These are phyloP conservation scores for Posidonia oceanica DNA, from an alignment of 116 monocot genomes.

Conservation along the genomic window DNA sequence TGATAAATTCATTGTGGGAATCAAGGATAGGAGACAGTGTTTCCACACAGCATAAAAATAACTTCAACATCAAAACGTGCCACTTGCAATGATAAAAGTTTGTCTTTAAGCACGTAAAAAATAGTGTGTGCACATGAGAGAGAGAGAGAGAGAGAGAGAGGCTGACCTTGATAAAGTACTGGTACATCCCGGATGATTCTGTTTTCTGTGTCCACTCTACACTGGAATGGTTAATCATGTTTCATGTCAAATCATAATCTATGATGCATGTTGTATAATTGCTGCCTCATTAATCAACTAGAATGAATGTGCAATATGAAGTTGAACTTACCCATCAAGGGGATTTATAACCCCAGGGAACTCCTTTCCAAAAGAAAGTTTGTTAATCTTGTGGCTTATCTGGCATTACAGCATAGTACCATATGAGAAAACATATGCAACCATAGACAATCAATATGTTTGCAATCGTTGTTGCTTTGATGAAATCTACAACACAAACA, in stretches of 20 bases:
- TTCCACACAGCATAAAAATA: neutral
- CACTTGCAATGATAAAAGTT: too few species aligned
- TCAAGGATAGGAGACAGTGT: neutral
- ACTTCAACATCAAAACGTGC: neutral
- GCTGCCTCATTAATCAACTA: neutral
- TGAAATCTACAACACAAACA: neutral
- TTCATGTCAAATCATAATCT: neutral
- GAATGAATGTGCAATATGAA: neutral
- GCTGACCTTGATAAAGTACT: constrained; percentile 91
- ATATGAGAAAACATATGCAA: neutral
- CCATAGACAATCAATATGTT: too few species aligned
- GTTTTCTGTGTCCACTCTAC: constrained; percentile 55
- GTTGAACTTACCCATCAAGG: constrained; percentile 70
- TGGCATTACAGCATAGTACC: constrained; percentile 11
- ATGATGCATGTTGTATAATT: neutral
- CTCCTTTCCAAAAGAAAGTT: constrained; percentile 79
- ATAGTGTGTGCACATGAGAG: neutral
- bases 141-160: neutral
- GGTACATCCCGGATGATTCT: constrained; percentile 57
- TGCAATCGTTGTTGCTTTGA: too few species aligned
- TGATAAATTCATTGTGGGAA: neutral
- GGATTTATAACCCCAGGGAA: constrained; percentile 94
- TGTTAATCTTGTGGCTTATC: constrained; percentile 95
- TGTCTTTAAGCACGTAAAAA: neutral
- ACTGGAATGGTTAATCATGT: constrained; percentile 25